Base-by-base conservation (phyloP, 129 eudicot genomes). In the Chrysanthemum makinoi region DNA sequence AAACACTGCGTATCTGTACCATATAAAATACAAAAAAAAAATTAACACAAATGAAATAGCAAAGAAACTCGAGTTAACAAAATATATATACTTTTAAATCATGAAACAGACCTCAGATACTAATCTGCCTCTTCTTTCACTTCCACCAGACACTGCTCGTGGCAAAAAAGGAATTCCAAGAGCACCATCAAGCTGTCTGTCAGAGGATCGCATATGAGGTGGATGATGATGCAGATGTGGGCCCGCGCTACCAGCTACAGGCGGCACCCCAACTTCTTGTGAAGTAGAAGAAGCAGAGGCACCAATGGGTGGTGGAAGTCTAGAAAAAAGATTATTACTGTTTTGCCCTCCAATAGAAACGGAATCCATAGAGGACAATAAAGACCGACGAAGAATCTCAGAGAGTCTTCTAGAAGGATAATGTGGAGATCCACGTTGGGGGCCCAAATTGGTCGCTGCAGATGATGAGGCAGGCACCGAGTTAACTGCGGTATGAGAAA, bases 101-200 rank as follows among this genome's bases (percentile, higher is more conserved):
- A 44, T 3, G 52, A 13, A 59, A 64, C 87, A 60, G 17, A 94
- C 99, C 99, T 94, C 97, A 3, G 98, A 83, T 30, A 79, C 88
- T 43, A 90, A 82, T 81, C 96, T 72, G 80, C 86, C 89, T 77
- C 97, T 86, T 86, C 97, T 91, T 82, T 86, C 99, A 77, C 86
- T 62, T 22, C 88, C 90, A 79, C 84, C 44, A 0, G 44, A 35
- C 44, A 35, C 92, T 67, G 88, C 93, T 46, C 93, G 85, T 35
- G 81, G 57, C 2, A 91, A 62, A 79, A 76, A 68, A 9, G 97
- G 93, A 55, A 78, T 7, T 53, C 95, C 91, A 55, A 59, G 65
- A 81, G 81, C 77, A 81, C 88, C 86, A 67, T 84, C 91, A 58
- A 73, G 66, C 3, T 80, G 91, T 74, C 95, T 76, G 49, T 83